phyloP scores from a whole-genome alignment of 2,329 filamentous ascomycete species.

The Apiospora hydei region DNA sequence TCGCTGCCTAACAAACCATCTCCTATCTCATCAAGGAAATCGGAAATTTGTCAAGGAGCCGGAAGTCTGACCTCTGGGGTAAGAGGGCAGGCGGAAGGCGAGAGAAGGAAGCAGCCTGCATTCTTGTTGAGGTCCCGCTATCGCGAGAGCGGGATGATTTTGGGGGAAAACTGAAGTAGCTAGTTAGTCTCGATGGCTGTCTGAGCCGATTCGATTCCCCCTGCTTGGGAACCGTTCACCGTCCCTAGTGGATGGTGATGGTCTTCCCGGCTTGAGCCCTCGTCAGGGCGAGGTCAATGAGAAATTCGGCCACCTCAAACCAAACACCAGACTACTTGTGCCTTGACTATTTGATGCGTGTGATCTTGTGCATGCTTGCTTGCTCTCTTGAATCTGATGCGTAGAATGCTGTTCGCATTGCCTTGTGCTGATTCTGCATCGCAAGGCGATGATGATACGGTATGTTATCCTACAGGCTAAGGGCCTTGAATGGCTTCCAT shows the following conservation, averaged over 20 bases:
- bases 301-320: constrained; percentile 23
- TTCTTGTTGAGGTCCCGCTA: constrained; percentile 18
- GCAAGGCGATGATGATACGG: background rate
- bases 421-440: background rate
- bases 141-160: constrained; percentile 7
- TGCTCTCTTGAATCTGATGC: background rate
- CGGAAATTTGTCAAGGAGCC: constrained; percentile 16
- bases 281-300: constrained; percentile 21
- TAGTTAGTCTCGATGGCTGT: background rate
- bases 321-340: background rate
- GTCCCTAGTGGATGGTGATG: constrained; percentile 20
- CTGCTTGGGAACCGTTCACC: background rate
- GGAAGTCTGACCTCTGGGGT: background rate
- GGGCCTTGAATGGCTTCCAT: background rate
- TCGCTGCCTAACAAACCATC: constrained; percentile 40
- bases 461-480: background rate
- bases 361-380: constrained; percentile 2
- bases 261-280: constrained; percentile 6
- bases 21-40: constrained; percentile 37
- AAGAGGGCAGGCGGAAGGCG: background rate
- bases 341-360: background rate
- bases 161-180: background rate
- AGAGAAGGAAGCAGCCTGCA: constrained; percentile 20
- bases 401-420: background rate
- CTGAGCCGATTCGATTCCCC: background rate